Conservation (phyloP, 305 asterid species). For the Salvia sclarea region DNA sequence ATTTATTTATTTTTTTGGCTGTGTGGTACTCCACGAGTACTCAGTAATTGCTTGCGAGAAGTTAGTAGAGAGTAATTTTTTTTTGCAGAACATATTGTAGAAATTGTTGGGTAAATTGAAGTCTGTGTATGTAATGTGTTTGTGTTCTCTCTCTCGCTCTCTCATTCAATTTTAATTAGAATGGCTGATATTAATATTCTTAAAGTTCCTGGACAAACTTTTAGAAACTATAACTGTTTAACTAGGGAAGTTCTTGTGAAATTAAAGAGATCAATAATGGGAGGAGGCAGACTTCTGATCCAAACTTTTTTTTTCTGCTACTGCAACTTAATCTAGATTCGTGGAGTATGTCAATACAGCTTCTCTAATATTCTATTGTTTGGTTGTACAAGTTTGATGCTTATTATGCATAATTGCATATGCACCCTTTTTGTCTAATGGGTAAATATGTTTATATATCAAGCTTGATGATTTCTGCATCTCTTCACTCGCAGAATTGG, state of each 20-base stretch:
- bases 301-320: not conserved
- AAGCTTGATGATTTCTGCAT: constrained; percentile 6
- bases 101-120: too few species aligned
- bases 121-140: too few species aligned
- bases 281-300: not conserved
- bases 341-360: not conserved
- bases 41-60: not conserved
- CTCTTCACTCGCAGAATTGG: constrained; percentile 63
- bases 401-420: not conserved
- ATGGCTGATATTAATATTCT: not conserved
- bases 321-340: not conserved
- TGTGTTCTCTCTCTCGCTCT: too few species aligned
- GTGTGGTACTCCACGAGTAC: not conserved
- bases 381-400: not conserved
- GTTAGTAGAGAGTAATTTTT: not conserved
- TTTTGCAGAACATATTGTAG: too few species aligned
- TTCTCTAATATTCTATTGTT: not conserved
- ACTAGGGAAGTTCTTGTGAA: not conserved
- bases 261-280: constrained; percentile 1
- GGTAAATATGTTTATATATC: not conserved
- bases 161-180: not conserved
- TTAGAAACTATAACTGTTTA: too few species aligned
- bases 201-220: not conserved
- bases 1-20: not conserved
- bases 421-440: not conserved